These are phyloP conservation scores for Neostapfia colusana DNA, from an alignment of 176 grass and related monocot genomes.

Conservation along the genomic window DNA sequence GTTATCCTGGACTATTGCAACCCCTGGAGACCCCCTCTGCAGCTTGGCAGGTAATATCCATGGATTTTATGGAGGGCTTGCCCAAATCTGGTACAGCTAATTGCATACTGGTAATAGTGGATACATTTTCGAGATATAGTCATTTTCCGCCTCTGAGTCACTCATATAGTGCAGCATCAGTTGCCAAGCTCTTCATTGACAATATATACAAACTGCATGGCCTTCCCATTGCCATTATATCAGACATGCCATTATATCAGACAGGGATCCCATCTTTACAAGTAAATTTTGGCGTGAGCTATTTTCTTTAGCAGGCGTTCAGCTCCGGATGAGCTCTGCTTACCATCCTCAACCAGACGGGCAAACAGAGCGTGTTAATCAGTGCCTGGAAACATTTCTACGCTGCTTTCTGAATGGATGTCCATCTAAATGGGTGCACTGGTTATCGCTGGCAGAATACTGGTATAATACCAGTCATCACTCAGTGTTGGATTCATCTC, in stretches of 20 bases:
- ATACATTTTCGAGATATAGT: neutral
- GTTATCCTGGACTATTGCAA: neutral
- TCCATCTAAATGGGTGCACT: neutral
- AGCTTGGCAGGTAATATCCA: neutral
- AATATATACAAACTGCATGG: neutral
- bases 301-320: neutral
- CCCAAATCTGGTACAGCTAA: neutral
- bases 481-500: accelerated
- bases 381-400: neutral
- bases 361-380: neutral
- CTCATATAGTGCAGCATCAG: neutral
- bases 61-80: neutral
- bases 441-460: neutral
- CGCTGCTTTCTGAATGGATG: neutral
- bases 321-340: neutral
- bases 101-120: neutral
- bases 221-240: too few species aligned
- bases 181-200: neutral
- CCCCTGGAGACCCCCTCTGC: accelerated
- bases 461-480: neutral
- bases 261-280: too few species aligned
- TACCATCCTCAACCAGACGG: neutral
- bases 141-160: neutral
- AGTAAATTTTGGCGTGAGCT: too few species aligned
- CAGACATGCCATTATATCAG: neutral